phyloP scores from a whole-genome alignment of 2,329 filamentous ascomycete species.

The Fusarium sp. region DNA sequence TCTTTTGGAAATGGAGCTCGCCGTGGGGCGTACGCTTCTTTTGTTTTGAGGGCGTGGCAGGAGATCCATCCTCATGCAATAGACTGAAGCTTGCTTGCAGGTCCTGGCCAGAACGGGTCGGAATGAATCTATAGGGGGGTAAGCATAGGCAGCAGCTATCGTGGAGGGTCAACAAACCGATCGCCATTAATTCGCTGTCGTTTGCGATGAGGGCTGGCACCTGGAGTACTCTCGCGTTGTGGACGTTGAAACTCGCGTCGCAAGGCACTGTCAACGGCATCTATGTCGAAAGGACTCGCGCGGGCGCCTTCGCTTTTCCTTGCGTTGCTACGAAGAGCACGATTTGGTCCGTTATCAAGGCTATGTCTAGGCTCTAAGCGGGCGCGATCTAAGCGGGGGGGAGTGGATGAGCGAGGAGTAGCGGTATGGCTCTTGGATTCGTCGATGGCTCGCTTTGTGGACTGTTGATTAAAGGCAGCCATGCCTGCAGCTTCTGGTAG shows the following conservation, averaged over 20 bases:
- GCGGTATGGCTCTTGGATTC: conserved; percentile 51
- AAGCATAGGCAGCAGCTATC: conserved; percentile 31
- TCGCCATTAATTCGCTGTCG: conserved; percentile 72
- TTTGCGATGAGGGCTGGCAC: conserved; percentile 69
- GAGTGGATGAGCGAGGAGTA: conserved; percentile 58
- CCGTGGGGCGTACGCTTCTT: conserved; percentile 89
- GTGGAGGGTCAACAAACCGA: conserved; percentile 60
- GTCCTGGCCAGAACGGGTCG: conserved; percentile 92
- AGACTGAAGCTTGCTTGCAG: conserved; percentile 93
- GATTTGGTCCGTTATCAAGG: conserved; percentile 52
- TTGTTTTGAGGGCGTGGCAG: conserved; percentile 87
- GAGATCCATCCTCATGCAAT: conserved; percentile 91
- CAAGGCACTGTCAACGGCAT: conserved; percentile 65
- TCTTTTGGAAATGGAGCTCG: conserved; percentile 94
- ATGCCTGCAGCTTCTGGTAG: conserved; percentile 49
- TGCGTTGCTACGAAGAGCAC: conserved; percentile 53
- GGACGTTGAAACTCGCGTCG: conserved; percentile 65
- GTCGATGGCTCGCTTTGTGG: conserved; percentile 52
- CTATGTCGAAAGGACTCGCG: conserved; percentile 60
- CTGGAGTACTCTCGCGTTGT: conserved; percentile 65
- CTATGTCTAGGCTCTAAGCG: conserved; percentile 59
- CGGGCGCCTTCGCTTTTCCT: conserved; percentile 55
- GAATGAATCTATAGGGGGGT: conserved; percentile 81
- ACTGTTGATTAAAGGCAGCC: conserved; percentile 51
- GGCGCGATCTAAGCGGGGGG: conserved; percentile 60